phyloP scores from a whole-genome alignment of 176 grass and related monocot species.

The maize (Zea mays) region Zm-B73-REFERENCE-NAM-5.0 NC_050098.1:104408501-104409000 shows the following conservation, averaged over 20 bases:
- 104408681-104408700: conserved; percentile 14
- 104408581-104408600: conserved; percentile 76
- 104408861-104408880: conserved; percentile 97
- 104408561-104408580: conserved; percentile 70
- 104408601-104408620: conserved; percentile 21
- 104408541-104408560: conserved; percentile 99
- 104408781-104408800: not conserved
- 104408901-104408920: conserved; percentile 36
- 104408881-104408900: conserved; percentile 89
- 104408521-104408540: conserved; percentile 98
- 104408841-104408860: conserved; percentile 87
- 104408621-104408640: conserved; percentile 20
- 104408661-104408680: not conserved
- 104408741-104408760: not conserved
- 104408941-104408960: conserved; percentile 31
- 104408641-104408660: conserved; percentile 1
- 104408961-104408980: conserved; percentile 41
- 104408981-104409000: conserved; percentile 92
- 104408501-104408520: conserved; percentile 31
- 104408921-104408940: conserved; percentile 36
- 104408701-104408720: not conserved
- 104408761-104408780: not conserved
- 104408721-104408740: conserved; percentile 1
- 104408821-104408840: conserved; percentile 64
- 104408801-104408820: conserved; percentile 7